Evolutionary conservation across 805 yeast genomes (phyloP).

Genomic region (Starmerella gropengiesseri): DNA sequence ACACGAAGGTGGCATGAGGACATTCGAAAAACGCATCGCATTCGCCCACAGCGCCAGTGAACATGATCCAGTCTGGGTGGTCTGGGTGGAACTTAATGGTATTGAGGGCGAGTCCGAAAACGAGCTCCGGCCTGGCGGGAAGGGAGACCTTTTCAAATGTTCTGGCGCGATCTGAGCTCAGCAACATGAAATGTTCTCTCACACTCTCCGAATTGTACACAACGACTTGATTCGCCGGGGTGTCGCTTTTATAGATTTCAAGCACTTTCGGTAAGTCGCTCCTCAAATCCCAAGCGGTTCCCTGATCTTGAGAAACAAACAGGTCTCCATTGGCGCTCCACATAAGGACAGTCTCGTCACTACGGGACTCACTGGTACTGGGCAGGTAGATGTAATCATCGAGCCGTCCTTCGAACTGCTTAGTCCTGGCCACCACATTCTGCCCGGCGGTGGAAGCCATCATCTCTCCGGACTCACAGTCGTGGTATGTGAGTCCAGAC

Average conservation of each 20-base stretch:
- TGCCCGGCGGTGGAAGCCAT: neutral
- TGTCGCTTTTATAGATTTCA: constrained; percentile 53
- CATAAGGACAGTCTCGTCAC: constrained; percentile 57
- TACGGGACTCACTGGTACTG: constrained; percentile 35
- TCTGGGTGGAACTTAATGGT: constrained; percentile 50
- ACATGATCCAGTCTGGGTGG: constrained; percentile 49
- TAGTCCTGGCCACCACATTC: neutral
- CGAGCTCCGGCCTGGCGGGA: constrained; percentile 41
- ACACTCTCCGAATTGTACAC: constrained; percentile 44
- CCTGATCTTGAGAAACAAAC: constrained; percentile 64
- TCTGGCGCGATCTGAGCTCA: constrained; percentile 59
- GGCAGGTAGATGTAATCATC: constrained; percentile 51
- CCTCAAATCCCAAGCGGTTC: constrained; percentile 34
- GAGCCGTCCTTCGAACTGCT: constrained; percentile 44
- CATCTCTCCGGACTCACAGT: constrained; percentile 1
- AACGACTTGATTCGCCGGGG: constrained; percentile 45
- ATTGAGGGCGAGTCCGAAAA: constrained; percentile 28
- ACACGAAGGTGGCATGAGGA: constrained; percentile 45
- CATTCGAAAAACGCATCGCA: constrained; percentile 47
- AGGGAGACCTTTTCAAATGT: constrained; percentile 39
- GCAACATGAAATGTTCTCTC: constrained; percentile 38
- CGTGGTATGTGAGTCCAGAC: neutral
- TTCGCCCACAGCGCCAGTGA: constrained; percentile 46
- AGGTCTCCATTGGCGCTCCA: constrained; percentile 43
- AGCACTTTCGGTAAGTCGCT: neutral